Conservation (phyloP, 768 basidiomycete genomes). For the Obba rivulosa region DNA sequence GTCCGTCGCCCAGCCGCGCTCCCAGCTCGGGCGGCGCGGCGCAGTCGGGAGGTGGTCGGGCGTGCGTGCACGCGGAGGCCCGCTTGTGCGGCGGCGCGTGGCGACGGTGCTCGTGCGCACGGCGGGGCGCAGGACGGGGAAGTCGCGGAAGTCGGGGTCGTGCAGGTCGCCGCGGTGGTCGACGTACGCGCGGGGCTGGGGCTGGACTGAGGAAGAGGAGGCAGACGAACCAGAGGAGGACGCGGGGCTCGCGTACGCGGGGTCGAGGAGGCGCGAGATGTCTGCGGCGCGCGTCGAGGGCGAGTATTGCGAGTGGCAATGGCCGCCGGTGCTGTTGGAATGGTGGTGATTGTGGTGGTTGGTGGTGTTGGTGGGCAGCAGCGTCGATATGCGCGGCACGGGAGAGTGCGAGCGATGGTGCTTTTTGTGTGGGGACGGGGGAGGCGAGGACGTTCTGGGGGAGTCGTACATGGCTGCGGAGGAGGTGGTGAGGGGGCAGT, state of each 20-base stretch:
- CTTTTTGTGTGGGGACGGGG: conserved; percentile 10
- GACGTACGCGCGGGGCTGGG: conserved; percentile 39
- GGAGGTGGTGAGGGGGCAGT: conserved; percentile 5
- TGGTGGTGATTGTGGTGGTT: too few species aligned
- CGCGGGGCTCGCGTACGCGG: conserved; percentile 41
- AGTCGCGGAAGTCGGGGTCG: conserved; percentile 65
- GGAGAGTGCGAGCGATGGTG: conserved; percentile 19
- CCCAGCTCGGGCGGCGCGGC: conserved; percentile 19
- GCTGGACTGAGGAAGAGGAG: conserved; percentile 16
- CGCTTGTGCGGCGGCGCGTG: conserved; percentile 10
- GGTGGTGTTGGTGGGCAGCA: conserved; percentile 18
- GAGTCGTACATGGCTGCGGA: conserved; percentile 19
- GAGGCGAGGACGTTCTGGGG: conserved; percentile 9
- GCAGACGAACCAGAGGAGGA: conserved; percentile 20
- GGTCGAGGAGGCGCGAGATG: conserved; percentile 61
- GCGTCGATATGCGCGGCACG: conserved; percentile 19
- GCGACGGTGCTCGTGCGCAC: conserved; percentile 3
- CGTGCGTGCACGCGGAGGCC: conserved; percentile 10
- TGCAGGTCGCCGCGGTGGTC: conserved; percentile 60
- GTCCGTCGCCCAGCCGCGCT: conserved; percentile 20
- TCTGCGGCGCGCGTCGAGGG: conserved; percentile 40
- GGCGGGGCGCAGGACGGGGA: conserved; percentile 36
- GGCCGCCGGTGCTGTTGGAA: neutral
- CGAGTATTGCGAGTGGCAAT: conserved; percentile 22
- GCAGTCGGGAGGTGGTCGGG: conserved; percentile 9